A percentile compares a stretch with the other conserved stretches of the same genome.
Conservation (phyloP, 2,329 filamentous ascomycete genomes). For the Alternaria gaisen region DNA sequence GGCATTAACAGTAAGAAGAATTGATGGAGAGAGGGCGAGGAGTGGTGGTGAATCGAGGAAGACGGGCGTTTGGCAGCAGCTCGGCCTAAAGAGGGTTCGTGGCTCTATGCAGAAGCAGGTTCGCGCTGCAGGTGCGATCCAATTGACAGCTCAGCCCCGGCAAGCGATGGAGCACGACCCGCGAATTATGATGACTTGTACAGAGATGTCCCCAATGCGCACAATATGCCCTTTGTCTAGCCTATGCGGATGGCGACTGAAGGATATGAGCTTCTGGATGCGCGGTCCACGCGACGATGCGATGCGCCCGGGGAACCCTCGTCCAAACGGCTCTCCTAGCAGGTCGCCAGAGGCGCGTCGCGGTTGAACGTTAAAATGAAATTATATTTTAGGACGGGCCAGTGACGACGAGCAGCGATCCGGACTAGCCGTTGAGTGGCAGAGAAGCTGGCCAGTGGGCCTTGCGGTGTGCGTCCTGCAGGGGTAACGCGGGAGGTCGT, state of each 20-base stretch:
- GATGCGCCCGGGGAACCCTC: conserved; percentile 38
- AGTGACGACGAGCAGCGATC: conserved; percentile 44
- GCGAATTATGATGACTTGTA: conserved; percentile 21
- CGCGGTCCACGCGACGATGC: conserved; percentile 20
- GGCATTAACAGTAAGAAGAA: conserved; percentile 47
- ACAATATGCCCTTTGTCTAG: conserved; percentile 19
- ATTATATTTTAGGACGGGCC: conserved; percentile 38
- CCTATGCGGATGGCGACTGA: neutral
- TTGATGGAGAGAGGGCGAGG: conserved; percentile 38
- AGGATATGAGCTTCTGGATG: conserved; percentile 5
- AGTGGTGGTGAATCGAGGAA: conserved; percentile 44
- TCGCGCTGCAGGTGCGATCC: conserved; percentile 43
- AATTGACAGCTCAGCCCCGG: conserved; percentile 40
- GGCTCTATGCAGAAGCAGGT: conserved; percentile 36
- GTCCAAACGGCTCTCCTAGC: conserved; percentile 25
- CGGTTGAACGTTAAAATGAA: conserved; percentile 39
- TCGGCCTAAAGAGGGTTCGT: conserved; percentile 38
- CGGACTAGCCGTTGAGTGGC: conserved; percentile 28
- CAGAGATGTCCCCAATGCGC: conserved; percentile 26
- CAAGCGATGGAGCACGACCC: conserved; percentile 41
- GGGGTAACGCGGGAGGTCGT: conserved; percentile 30
- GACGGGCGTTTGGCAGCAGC: conserved; percentile 28
- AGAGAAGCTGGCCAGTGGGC: conserved; percentile 28
- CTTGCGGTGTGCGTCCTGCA: conserved; percentile 30
- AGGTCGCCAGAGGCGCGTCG: conserved; percentile 39